These are phyloP conservation scores for Pecoramyces ruminantium DNA, from an alignment of 192 early-diverging fungal species.

Conservation along the genomic window DNA sequence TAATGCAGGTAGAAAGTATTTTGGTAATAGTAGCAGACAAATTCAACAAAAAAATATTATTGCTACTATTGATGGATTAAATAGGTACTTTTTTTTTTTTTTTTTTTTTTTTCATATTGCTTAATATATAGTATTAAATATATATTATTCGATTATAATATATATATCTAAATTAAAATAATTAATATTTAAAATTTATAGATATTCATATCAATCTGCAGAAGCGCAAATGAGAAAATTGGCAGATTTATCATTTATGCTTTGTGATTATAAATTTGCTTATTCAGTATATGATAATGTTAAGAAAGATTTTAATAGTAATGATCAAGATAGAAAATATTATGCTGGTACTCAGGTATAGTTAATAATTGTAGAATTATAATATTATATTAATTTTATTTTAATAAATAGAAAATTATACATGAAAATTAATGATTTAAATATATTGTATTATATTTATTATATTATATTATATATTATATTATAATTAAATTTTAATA, in stretches of 20 bases:
- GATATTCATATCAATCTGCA: slow-evolving; percentile 55
- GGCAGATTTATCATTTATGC: slow-evolving; percentile 94
- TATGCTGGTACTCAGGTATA: slow-evolving; percentile 21
- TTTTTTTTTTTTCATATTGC: slow-evolving; percentile 1
- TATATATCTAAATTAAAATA: too few relatives aligned
- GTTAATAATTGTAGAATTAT: too few relatives aligned
- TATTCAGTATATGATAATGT: slow-evolving; percentile 76
- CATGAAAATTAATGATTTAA: too few relatives aligned
- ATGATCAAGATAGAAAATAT: slow-evolving; percentile 14
- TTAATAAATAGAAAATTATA: too few relatives aligned
- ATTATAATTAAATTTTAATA: neutral
- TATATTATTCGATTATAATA: too few relatives aligned
- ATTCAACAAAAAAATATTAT: slow-evolving; percentile 4
- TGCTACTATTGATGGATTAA: slow-evolving; percentile 18
- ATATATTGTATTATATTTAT: too few relatives aligned
- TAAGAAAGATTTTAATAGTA: slow-evolving; percentile 19
- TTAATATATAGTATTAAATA: neutral
- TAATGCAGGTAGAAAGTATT: slow-evolving; percentile 64
- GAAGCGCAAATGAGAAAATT: slow-evolving; percentile 83
- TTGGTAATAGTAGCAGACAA: slow-evolving; percentile 39
- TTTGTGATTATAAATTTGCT: slow-evolving; percentile 83
- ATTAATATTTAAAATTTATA: neutral
- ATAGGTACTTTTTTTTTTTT: slow-evolving; percentile 12
- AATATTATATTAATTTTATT: too few relatives aligned
- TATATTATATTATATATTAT: too few relatives aligned